Percentiles rank a stretch among this genome's conserved stretches.
Evolutionary conservation across 306 rosid species (phyloP).

Genomic region (Quillaja saponaria): DNA sequence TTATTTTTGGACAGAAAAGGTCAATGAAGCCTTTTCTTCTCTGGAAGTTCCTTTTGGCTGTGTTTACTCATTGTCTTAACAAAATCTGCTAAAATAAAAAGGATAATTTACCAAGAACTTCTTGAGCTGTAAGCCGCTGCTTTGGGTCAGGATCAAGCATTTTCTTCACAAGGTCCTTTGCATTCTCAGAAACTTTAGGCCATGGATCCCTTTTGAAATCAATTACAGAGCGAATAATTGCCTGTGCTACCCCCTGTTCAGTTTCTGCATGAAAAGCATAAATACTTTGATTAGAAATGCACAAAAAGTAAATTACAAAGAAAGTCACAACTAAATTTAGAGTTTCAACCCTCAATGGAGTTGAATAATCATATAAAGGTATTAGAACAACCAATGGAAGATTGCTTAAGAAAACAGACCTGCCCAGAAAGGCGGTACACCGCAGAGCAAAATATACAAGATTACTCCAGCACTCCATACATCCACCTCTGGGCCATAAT

Average conservation of each 20-base stretch:
- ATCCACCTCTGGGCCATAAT: conserved; percentile 82
- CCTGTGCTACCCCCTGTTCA: conserved; percentile 42
- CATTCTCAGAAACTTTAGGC: conserved; percentile 40
- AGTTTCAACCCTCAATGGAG: too few relatives aligned
- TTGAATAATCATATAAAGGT: background rate
- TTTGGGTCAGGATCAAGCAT: conserved; percentile 43
- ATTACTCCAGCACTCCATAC: conserved; percentile 94
- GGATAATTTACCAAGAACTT: conserved; percentile 37
- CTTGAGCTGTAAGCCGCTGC: conserved; percentile 37
- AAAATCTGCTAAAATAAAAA: too few relatives aligned
- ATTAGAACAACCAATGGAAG: background rate
- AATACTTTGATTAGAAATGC: conserved; percentile 13
- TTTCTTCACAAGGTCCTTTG: conserved; percentile 43
- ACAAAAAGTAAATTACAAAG: background rate
- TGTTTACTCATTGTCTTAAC: too few relatives aligned
- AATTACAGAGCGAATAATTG: conserved; percentile 37
- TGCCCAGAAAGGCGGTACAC: conserved; percentile 94
- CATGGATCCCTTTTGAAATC: conserved; percentile 45
- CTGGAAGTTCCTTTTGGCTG: too few relatives aligned
- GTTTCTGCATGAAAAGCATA: conserved; percentile 26
- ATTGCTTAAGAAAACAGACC: conserved; percentile 48
- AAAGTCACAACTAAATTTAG: too few relatives aligned
- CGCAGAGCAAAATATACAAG: conserved; percentile 75
- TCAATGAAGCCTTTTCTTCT: too few relatives aligned
- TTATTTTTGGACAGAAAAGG: too few relatives aligned